Evolutionary conservation across 805 yeast species (phyloP).

Genomic region (Lipomyces sp.): DNA sequence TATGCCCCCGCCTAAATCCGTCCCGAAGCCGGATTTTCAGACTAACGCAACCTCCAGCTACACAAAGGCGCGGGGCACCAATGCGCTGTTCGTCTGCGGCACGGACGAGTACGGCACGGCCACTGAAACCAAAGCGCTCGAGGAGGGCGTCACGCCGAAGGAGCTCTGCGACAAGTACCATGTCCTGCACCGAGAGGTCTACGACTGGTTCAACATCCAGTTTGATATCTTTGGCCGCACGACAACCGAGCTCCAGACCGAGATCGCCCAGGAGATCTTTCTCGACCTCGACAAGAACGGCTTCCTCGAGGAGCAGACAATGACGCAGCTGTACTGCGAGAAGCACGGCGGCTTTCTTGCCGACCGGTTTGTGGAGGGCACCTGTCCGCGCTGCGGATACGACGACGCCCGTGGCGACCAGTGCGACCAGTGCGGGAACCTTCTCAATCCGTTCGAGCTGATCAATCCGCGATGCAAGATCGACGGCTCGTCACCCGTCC

Average conservation of each 20-base stretch:
- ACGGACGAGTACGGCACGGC: slow-evolving; percentile 99
- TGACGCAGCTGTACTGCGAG: slow-evolving; percentile 88
- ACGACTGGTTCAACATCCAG: slow-evolving; percentile 94
- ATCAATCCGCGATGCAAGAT: slow-evolving; percentile 93
- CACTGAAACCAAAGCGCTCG: slow-evolving; percentile 96
- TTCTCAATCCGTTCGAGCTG: slow-evolving; percentile 88
- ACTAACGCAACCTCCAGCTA: slow-evolving; percentile 58
- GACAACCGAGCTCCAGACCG: slow-evolving; percentile 86
- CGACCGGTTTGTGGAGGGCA: slow-evolving; percentile 96
- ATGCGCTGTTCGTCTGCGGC: slow-evolving; percentile 86
- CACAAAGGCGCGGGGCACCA: slow-evolving; percentile 82
- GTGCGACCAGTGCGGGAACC: slow-evolving; percentile 92
- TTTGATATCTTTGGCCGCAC: slow-evolving; percentile 97
- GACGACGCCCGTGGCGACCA: slow-evolving; percentile 99
- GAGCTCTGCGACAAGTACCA: slow-evolving; percentile 90
- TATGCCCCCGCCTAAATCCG: slow-evolving; percentile 52
- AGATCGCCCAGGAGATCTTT: slow-evolving; percentile 92
- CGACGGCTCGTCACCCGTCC: slow-evolving; percentile 77
- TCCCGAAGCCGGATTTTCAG: too few relatives aligned
- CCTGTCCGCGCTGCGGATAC: slow-evolving; percentile 90
- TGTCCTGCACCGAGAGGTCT: slow-evolving; percentile 79
- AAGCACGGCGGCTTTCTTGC: slow-evolving; percentile 89
- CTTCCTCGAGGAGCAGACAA: slow-evolving; percentile 78
- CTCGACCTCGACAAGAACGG: slow-evolving; percentile 70
- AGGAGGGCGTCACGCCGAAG: slow-evolving; percentile 84